phyloP scores from a whole-genome alignment of 2,329 filamentous ascomycete species.

The Fusarium continuum region DNA sequence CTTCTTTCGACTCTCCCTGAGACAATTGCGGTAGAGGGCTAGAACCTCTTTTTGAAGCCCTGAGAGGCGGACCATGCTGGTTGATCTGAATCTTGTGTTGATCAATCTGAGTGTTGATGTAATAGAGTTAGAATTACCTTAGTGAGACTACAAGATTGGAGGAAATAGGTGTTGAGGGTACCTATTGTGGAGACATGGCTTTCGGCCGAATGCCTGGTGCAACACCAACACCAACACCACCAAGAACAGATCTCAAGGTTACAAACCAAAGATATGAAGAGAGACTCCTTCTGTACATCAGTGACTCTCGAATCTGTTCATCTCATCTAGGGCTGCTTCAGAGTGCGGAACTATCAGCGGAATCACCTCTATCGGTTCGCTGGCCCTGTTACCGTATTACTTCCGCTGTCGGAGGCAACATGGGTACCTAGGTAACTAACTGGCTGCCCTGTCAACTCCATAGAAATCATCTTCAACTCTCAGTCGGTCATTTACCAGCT shows the following conservation, averaged over 20 bases:
- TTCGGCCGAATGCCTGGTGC: neutral
- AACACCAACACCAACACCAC: neutral
- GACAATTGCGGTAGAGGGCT: constrained; percentile 83
- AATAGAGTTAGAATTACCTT: constrained; percentile 2
- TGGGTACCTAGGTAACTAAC: no score
- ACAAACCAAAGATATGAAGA: no score
- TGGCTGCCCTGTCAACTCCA: neutral
- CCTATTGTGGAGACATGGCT: constrained; percentile 20
- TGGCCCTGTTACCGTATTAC: neutral
- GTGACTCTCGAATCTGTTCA: no score
- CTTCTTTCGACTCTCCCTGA: constrained; percentile 84
- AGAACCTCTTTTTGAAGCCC: constrained; percentile 93
- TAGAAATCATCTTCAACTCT: neutral
- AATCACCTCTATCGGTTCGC: neutral
- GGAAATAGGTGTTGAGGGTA: constrained; percentile 7
- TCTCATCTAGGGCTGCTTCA: no score
- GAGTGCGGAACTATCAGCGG: neutral
- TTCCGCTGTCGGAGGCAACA: neutral
- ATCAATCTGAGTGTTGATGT: constrained; percentile 14
- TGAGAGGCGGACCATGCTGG: constrained; percentile 65
- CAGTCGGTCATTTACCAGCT: neutral
- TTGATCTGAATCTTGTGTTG: neutral
- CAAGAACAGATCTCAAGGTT: no score
- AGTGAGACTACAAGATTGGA: neutral
- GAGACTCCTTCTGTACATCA: no score